These are phyloP conservation scores for Agrostemma githago DNA, from an alignment of 148 eudicot genomes.

Conservation along the genomic window DNA sequence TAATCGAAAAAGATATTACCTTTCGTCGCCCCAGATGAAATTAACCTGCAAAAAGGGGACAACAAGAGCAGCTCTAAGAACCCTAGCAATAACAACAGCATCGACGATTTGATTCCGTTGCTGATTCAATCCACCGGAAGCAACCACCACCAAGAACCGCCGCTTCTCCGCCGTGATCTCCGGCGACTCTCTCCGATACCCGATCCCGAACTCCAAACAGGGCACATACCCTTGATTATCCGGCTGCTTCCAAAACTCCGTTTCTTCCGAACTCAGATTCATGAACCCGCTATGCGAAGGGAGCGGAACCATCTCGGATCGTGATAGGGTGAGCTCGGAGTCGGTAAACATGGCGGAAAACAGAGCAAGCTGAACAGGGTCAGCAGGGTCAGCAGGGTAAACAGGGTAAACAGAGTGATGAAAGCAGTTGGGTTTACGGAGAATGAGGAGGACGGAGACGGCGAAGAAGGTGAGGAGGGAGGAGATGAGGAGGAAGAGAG, in stretches of 20 bases:
- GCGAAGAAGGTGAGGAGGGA: conserved; percentile 33
- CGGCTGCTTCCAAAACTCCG: conserved; percentile 63
- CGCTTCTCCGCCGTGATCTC: conserved; percentile 39
- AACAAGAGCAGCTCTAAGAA: conserved; percentile 70
- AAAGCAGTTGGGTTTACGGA: conserved; percentile 12
- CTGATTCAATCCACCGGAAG: conserved; percentile 66
- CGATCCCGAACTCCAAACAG: conserved; percentile 49
- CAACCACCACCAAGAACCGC: conserved; percentile 56
- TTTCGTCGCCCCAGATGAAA: conserved; percentile 69
- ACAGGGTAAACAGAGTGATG: background rate
- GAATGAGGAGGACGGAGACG: conserved; percentile 26
- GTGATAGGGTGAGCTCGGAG: conserved; percentile 22
- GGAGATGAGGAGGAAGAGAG: conserved; percentile 34
- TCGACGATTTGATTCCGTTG: conserved; percentile 71
- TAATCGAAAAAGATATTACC: conserved; percentile 23
- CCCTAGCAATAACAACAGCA: conserved; percentile 66
- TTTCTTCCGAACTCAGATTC: conserved; percentile 36
- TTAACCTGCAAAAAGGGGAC: conserved; percentile 63
- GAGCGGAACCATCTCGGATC: conserved; percentile 50
- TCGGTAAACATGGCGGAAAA: conserved; percentile 29
- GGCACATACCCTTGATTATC: conserved; percentile 49
- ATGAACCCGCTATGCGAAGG: conserved; percentile 35
- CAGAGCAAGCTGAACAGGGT: conserved; percentile 22
- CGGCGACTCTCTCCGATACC: conserved; percentile 44
- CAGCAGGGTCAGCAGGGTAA: too few species aligned